Evolutionary conservation across 2,329 filamentous ascomycete species (phyloP).

Genomic region (Fusarium caatingaense): DNA sequence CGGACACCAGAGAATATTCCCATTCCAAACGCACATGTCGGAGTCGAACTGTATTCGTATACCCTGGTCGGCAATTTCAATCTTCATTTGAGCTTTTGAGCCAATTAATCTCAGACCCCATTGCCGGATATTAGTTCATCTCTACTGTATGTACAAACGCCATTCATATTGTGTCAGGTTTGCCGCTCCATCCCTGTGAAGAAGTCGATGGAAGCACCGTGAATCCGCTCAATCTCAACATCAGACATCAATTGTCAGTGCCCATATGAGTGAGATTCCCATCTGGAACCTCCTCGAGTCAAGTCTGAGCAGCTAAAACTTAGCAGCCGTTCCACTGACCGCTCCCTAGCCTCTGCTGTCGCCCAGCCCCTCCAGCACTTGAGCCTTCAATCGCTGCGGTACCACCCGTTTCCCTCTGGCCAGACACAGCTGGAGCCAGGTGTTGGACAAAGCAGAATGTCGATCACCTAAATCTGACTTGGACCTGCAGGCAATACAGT

Average conservation of each 20-base stretch:
- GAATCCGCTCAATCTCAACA: conserved; percentile 1
- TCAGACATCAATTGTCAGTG: neutral
- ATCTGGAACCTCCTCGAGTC: conserved; percentile 7
- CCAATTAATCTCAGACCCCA: conserved; percentile 30
- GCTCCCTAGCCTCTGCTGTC: conserved; percentile 69
- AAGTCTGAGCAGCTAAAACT: conserved; percentile 39
- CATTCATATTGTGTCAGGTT: conserved; percentile 22
- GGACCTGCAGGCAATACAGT: conserved; percentile 55
- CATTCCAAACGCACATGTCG: conserved; percentile 26
- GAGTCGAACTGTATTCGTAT: neutral
- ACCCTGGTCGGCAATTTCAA: conserved; percentile 29
- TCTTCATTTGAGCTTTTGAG: conserved; percentile 33
- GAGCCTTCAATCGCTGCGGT: conserved; percentile 71
- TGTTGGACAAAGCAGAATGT: conserved; percentile 69
- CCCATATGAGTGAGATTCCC: conserved; percentile 1
- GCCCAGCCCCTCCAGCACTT: conserved; percentile 74
- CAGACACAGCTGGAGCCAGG: conserved; percentile 70
- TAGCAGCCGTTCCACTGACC: conserved; percentile 57
- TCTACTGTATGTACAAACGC: neutral
- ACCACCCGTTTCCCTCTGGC: conserved; percentile 70
- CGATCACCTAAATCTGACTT: conserved; percentile 62
- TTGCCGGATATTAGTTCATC: conserved; percentile 13
- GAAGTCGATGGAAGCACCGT: conserved; percentile 22
- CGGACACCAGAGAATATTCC: conserved; percentile 5
- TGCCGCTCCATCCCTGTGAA: neutral